Evolutionary conservation across 345 rosid species (phyloP).

Genomic region (Sonneratia alba): DNA sequence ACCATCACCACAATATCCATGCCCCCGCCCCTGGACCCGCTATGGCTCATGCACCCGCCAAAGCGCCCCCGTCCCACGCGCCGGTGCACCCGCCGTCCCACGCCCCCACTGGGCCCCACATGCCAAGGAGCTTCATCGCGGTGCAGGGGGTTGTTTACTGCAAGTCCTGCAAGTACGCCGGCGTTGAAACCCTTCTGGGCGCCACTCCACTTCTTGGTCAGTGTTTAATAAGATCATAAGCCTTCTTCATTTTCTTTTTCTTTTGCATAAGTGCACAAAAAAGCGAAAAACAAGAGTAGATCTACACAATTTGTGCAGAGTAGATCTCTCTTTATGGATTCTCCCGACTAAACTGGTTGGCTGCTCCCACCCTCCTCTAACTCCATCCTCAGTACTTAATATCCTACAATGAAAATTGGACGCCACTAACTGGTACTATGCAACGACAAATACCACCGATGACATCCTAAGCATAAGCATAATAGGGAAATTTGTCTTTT

Average conservation of each 20-base stretch:
- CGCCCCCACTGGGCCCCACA: constrained; percentile 23
- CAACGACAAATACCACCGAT: no score
- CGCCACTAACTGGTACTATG: no score
- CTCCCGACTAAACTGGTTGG: no score
- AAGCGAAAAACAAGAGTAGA: no score
- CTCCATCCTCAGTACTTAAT: no score
- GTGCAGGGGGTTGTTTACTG: constrained; percentile 76
- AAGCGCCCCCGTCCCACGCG: constrained; percentile 22
- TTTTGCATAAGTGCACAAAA: no score
- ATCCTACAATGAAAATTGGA: no score
- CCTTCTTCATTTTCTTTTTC: not conserved
- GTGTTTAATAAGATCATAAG: not conserved
- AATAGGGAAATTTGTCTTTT: no score
- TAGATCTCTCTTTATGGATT: no score
- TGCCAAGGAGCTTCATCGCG: constrained; percentile 48
- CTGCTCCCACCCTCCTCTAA: no score
- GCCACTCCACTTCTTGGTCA: constrained; percentile 59
- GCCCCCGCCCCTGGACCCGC: constrained; percentile 11
- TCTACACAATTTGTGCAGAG: no score
- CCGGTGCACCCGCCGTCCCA: constrained; percentile 22
- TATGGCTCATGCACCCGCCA: constrained; percentile 21
- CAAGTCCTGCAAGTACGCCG: constrained; percentile 76
- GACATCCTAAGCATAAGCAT: no score
- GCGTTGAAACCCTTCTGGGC: constrained; percentile 43
- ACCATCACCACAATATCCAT: constrained; percentile 11